Conservation (phyloP, 1,139 yeast genomes). For the Lodderomyces orthopsilosis region DNA sequence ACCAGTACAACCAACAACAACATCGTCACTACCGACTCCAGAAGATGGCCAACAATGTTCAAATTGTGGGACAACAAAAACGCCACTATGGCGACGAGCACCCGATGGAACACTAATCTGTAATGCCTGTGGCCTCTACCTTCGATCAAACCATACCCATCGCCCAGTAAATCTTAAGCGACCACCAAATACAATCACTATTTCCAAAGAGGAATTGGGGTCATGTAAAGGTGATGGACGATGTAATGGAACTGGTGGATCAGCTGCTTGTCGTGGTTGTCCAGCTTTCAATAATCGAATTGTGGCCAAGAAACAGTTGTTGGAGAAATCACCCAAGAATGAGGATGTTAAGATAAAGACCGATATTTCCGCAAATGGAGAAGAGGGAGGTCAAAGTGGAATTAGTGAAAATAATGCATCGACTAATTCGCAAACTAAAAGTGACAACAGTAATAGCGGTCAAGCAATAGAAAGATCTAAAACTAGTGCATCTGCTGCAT, state of each 20-base stretch:
- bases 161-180: constrained; percentile 62
- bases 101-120: constrained; percentile 65
- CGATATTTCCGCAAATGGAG: background rate
- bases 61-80: constrained; percentile 66
- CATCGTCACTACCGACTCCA: constrained; percentile 1
- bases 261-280: constrained; percentile 76
- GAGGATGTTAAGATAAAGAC: background rate
- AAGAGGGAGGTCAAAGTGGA: background rate
- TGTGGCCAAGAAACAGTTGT: constrained; percentile 23
- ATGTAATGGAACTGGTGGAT: constrained; percentile 86
- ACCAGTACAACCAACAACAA: background rate
- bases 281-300: constrained; percentile 78
- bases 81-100: constrained; percentile 70
- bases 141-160: constrained; percentile 52
- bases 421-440: background rate
- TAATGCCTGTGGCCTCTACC: constrained; percentile 69
- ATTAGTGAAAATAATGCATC: background rate
- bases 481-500: background rate
- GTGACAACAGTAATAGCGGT: background rate
- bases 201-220: constrained; percentile 47
- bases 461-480: background rate
- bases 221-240: constrained; percentile 81
- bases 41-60: constrained; percentile 51
- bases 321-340: constrained; percentile 11
- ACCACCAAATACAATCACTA: constrained; percentile 57